Percentiles rank a stretch among this genome's conserved stretches.
phyloP scores from a whole-genome alignment of 2,329 filamentous ascomycete species.

The Lomentospora prolificans region DNA sequence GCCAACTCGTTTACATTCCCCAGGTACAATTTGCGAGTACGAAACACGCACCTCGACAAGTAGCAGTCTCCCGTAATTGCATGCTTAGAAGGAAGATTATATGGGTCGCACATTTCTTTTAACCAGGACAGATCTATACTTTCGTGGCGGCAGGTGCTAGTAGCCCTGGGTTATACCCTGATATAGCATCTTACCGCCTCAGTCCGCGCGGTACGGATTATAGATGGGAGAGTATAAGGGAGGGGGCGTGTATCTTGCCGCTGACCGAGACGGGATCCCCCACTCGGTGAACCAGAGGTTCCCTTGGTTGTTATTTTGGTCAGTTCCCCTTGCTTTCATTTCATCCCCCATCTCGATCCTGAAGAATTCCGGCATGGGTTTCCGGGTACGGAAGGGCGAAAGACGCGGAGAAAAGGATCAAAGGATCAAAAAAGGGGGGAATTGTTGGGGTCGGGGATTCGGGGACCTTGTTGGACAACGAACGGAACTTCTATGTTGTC shows the following conservation, averaged over 20 bases:
- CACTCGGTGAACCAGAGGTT: background rate
- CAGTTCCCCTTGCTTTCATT: no score
- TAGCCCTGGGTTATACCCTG: background rate
- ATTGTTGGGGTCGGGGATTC: no score
- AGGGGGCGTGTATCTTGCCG: background rate
- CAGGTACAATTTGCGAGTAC: no score
- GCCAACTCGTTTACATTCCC: background rate
- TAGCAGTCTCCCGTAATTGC: background rate
- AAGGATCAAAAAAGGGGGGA: background rate
- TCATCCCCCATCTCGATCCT: background rate
- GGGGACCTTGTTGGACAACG: background rate
- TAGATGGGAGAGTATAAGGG: background rate
- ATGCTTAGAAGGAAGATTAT: no score
- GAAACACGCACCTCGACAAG: background rate
- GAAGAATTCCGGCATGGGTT: background rate
- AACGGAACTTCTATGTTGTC: no score
- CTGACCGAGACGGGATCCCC: constrained; percentile 1
- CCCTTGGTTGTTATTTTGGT: background rate
- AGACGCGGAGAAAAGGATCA: background rate
- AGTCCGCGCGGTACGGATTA: no score
- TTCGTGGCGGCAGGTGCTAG: background rate
- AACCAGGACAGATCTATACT: no score
- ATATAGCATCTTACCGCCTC: background rate
- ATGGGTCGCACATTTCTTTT: no score
- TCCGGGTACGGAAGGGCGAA: background rate